Conservation (phyloP, 108 stramenopile species). For the Ochromonas danica region DNA sequence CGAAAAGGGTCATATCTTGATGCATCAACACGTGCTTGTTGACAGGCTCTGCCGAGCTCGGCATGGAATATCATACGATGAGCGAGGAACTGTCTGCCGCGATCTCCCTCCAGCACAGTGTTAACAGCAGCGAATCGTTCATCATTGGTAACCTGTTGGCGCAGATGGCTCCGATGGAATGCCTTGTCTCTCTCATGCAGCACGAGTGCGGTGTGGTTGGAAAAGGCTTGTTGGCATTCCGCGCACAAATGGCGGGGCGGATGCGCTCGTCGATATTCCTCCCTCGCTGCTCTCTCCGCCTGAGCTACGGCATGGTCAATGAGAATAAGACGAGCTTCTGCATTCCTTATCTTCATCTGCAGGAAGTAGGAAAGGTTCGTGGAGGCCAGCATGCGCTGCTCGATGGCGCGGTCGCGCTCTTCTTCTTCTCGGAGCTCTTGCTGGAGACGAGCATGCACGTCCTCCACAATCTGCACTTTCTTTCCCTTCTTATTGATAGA, state of each 20-base stretch:
- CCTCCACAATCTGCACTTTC: too few relatives aligned
- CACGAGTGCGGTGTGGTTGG: not conserved
- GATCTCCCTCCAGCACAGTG: not conserved
- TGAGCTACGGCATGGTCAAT: not conserved
- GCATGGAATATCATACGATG: not conserved
- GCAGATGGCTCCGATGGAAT: not conserved
- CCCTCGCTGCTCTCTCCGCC: slow-evolving; percentile 7
- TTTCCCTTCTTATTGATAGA: too few relatives aligned
- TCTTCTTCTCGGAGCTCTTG: not conserved
- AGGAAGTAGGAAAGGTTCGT: not conserved
- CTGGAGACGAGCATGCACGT: too few relatives aligned
- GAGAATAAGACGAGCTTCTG: not conserved
- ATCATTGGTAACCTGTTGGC: not conserved
- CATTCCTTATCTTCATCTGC: not conserved
- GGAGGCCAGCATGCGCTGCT: too few relatives aligned
- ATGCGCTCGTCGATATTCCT: slow-evolving; percentile 18
- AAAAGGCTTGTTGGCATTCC: slow-evolving; percentile 9
- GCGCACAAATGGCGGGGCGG: not conserved
- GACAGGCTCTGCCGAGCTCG: not conserved
- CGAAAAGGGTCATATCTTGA: not conserved
- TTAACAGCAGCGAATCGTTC: not conserved
- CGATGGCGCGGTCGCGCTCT: too few relatives aligned
- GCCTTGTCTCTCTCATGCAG: not conserved
- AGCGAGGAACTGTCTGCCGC: not conserved
- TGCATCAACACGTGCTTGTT: slow-evolving; percentile 6